These are phyloP conservation scores for Xylariaceae sp. DNA, from an alignment of 2,329 filamentous ascomycete genomes.

Conservation along the genomic window DNA sequence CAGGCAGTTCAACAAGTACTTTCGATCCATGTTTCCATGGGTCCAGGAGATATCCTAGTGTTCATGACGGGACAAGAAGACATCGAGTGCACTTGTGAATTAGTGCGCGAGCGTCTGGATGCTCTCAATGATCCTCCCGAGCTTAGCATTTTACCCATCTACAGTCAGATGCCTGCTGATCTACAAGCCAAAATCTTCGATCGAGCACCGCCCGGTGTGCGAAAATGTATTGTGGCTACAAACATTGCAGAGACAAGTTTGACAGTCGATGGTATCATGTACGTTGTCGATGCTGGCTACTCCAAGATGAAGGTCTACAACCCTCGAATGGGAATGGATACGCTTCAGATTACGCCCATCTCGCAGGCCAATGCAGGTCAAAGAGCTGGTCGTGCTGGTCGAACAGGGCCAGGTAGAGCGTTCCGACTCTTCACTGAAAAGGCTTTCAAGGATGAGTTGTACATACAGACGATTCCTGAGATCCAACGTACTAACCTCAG, in stretches of 20 bases:
- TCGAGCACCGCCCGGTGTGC: conserved; percentile 77
- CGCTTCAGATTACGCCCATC: conserved; percentile 93
- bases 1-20: conserved; percentile 93
- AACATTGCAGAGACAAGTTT: conserved; percentile 98
- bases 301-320: conserved; percentile 99
- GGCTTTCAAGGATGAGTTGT: conserved; percentile 92
- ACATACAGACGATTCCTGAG: conserved; percentile 94
- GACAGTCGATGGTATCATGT: conserved; percentile 98
- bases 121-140: conserved; percentile 92
- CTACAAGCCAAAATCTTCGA: conserved; percentile 98
- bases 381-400: conserved; percentile 84
- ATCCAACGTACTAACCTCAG: conserved; percentile 95
- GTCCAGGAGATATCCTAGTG: conserved; percentile 85
- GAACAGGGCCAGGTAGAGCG: conserved; percentile 91
- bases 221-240: conserved; percentile 96
- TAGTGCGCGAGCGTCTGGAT: conserved; percentile 80
- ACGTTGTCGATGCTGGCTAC: conserved; percentile 92
- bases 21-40: conserved; percentile 93
- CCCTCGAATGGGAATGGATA: conserved; percentile 98
- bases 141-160: conserved; percentile 91
- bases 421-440: conserved; percentile 92
- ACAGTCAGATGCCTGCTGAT: conserved; percentile 99
- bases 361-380: conserved; percentile 95
- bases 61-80: conserved; percentile 99
- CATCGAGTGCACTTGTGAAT: conserved; percentile 92